These are phyloP conservation scores for Andrographis paniculata DNA, from an alignment of 305 asterid genomes.

Conservation along the genomic window DNA sequence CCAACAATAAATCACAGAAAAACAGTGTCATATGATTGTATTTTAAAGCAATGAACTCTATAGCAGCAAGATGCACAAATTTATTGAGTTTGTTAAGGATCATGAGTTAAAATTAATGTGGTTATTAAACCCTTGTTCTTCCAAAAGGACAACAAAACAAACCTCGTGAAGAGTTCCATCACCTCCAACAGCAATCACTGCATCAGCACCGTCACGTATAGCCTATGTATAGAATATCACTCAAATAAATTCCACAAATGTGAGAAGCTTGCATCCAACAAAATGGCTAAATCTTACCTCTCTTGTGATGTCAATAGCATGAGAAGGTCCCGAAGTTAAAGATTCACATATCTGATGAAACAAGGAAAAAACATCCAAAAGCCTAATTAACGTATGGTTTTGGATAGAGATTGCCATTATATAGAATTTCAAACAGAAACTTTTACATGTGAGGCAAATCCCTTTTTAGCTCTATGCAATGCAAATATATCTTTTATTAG, in stretches of 20 bases:
- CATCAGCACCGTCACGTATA: slow-evolving; percentile 69
- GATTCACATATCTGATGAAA: slow-evolving; percentile 52
- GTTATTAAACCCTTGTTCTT: background rate
- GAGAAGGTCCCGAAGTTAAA: slow-evolving; percentile 62
- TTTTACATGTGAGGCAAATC: too few relatives aligned
- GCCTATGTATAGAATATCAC: slow-evolving; percentile 31
- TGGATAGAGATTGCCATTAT: background rate
- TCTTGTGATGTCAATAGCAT: slow-evolving; percentile 58
- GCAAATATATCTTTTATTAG: too few relatives aligned
- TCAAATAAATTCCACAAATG: slow-evolving; percentile 6
- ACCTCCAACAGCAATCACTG: slow-evolving; percentile 72
- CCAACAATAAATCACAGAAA: too few relatives aligned
- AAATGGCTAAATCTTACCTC: slow-evolving; percentile 33
- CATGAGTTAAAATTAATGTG: background rate
- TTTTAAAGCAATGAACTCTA: background rate
- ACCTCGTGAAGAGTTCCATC: slow-evolving; percentile 84
- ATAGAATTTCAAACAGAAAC: background rate
- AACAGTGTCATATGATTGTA: background rate
- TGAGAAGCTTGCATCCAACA: background rate
- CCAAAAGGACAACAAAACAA: slow-evolving; percentile 9
- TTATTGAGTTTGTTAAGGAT: background rate
- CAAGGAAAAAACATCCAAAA: background rate
- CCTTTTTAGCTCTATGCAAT: too few relatives aligned
- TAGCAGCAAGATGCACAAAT: background rate
- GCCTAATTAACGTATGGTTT: background rate